These are phyloP conservation scores for Tardiomyces blankii DNA, from an alignment of 1,139 yeast genomes.

Conservation along the genomic window DNA sequence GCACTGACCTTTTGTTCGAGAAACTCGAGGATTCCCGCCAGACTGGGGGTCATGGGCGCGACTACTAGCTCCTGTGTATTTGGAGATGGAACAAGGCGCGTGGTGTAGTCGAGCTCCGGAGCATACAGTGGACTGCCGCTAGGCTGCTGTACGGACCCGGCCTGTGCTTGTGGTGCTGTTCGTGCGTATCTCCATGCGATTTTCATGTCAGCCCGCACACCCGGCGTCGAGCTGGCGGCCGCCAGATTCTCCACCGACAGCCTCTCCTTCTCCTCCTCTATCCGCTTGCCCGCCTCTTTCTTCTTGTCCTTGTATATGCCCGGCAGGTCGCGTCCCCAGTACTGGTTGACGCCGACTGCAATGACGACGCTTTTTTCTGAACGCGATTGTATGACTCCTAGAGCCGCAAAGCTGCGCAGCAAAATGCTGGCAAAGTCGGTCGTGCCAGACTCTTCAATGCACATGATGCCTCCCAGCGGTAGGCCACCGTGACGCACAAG, in stretches of 20 bases:
- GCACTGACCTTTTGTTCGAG: conserved; percentile 5
- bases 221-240: conserved; percentile 44
- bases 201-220: conserved; percentile 32
- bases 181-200: conserved; percentile 42
- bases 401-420: conserved; percentile 61
- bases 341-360: conserved; percentile 49
- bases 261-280: conserved; percentile 39
- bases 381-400: conserved; percentile 54
- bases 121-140: not conserved
- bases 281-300: conserved; percentile 41
- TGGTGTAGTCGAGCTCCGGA: conserved; percentile 46
- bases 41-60: not conserved
- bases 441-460: conserved; percentile 77
- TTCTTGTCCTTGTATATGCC: conserved; percentile 66
- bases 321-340: conserved; percentile 69
- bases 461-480: conserved; percentile 61
- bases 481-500: conserved; percentile 73
- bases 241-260: conserved; percentile 36
- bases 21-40: conserved; percentile 7
- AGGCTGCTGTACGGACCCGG: conserved; percentile 3
- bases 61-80: not conserved
- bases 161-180: conserved; percentile 2
- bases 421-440: conserved; percentile 82
- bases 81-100: conserved; percentile 57
- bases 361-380: conserved; percentile 30